phyloP scores from a whole-genome alignment of 805 yeast genomes.

The Starmera pachycereana region DNA sequence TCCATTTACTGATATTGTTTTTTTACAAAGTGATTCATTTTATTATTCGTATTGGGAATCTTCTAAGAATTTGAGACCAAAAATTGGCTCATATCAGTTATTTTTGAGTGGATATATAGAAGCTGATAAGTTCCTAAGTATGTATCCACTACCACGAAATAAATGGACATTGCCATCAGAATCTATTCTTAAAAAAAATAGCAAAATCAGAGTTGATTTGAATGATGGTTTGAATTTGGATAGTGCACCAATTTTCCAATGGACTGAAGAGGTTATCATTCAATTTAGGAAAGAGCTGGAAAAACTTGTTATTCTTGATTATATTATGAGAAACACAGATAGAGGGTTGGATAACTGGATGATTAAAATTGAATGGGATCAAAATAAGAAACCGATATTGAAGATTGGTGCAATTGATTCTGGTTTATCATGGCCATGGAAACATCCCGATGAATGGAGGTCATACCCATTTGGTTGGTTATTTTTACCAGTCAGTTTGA shows the following conservation, averaged over 20 bases:
- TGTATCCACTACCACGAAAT: conserved; percentile 47
- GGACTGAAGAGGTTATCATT: conserved; percentile 39
- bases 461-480: conserved; percentile 76
- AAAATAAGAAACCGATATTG: conserved; percentile 27
- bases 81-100: conserved; percentile 59
- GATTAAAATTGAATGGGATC: conserved; percentile 44
- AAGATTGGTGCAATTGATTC: conserved; percentile 67
- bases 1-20: conserved; percentile 53
- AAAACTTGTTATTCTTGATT: conserved; percentile 60
- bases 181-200: conserved; percentile 1
- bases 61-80: conserved; percentile 26
- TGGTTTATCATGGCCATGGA: conserved; percentile 71
- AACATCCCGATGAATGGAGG: conserved; percentile 75
- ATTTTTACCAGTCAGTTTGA: conserved; percentile 49
- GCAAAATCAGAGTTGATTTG: background rate
- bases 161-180: conserved; percentile 15
- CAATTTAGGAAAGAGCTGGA: conserved; percentile 56
- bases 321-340: conserved; percentile 67
- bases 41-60: conserved; percentile 42
- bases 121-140: conserved; percentile 48
- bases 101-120: conserved; percentile 48
- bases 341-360: conserved; percentile 73
- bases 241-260: conserved; percentile 26
- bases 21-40: conserved; percentile 15
- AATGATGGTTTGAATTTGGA: conserved; percentile 2